A percentile compares a stretch with the other conserved stretches of the same genome.
Conservation (phyloP, 2,329 filamentous ascomycete genomes). For the Apiospora phragmitis region DNA sequence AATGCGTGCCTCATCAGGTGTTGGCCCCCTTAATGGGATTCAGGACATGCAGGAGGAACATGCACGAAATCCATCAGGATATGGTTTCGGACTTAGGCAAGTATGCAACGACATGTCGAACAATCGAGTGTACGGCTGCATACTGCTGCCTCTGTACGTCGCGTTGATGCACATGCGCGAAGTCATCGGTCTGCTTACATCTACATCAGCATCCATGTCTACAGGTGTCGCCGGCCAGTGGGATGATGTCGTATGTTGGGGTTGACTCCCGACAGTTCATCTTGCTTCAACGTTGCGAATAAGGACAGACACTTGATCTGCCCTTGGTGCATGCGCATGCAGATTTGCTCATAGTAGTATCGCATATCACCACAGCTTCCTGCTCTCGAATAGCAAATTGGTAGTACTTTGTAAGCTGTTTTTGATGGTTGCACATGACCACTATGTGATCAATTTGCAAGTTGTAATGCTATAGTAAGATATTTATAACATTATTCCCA, state of each 20-base stretch:
- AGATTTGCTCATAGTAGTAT: not conserved
- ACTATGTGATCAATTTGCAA: not conserved
- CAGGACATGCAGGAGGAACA: not conserved
- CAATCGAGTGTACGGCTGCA: not conserved
- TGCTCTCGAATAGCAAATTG: not conserved
- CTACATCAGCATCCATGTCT: not conserved
- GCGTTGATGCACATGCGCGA: not conserved
- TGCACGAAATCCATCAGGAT: not conserved
- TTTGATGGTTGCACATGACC: not conserved
- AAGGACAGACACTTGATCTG: not conserved
- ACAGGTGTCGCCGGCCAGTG: not conserved
- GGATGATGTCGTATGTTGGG: slow-evolving; percentile 1
- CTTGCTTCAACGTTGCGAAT: not conserved
- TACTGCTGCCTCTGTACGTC: not conserved
- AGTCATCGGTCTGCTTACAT: not conserved
- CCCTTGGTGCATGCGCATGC: not conserved
- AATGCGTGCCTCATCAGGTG: not conserved
- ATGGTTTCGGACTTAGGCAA: not conserved
- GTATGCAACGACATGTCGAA: not conserved
- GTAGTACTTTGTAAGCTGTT: not conserved
- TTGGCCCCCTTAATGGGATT: not conserved
- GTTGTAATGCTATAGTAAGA: not conserved
- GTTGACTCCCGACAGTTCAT: not conserved
- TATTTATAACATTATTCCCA: not conserved
- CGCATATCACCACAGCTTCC: not conserved